Base-by-base conservation (phyloP, 257 asterid species). In the Gardenia jasminoides region DNA sequence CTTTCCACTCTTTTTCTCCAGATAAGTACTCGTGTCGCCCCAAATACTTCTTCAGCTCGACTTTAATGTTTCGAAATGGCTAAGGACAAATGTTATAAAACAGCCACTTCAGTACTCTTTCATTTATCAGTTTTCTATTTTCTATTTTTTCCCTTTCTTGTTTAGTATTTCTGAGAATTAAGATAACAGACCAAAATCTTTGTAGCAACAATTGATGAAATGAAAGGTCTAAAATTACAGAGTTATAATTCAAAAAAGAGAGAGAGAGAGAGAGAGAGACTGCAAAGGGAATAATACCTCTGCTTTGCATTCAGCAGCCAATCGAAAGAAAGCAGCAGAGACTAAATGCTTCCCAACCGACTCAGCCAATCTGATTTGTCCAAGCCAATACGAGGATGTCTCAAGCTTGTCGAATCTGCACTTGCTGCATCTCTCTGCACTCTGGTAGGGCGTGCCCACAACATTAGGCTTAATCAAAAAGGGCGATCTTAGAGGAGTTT, bases 311-410 rank as follows among this genome's bases (percentile, higher is more conserved):
- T 91, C 90, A 22, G 80, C 76, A 46, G 96, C 98, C 84, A 91
- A 79, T 8, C 62, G 83, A 72, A 93, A 93, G 87, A 92, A 93
- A 70, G 80, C 85, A 67, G 89, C 88, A 54, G 97, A 90, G 62
- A 83, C 91, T 39, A 82, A 82, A 72, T 93, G 94, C 83, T 88
- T 93, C 76, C 91, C 91, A 0, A 82, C 93, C 0, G 91, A 78
- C 76, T 93, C 97, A 0, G 96, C 88, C 86, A 91, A 75, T 80
- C 85, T 91, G 88, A 93, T 92, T 83, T 93, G 98, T n/a, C 85
- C 84, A 7, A 92, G 81, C 98, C 98, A 93, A 58, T 92, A 88
- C 0, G 93, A 82, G 0, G 97, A 86, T 0, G 92, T 86, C 87
- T 92, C 96, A 4, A 92, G 90, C 88, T 70, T 89, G 72, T 91